phyloP scores from a whole-genome alignment of 169 alveolate genomes.

The Plasmodium cynomolgi region DNA sequence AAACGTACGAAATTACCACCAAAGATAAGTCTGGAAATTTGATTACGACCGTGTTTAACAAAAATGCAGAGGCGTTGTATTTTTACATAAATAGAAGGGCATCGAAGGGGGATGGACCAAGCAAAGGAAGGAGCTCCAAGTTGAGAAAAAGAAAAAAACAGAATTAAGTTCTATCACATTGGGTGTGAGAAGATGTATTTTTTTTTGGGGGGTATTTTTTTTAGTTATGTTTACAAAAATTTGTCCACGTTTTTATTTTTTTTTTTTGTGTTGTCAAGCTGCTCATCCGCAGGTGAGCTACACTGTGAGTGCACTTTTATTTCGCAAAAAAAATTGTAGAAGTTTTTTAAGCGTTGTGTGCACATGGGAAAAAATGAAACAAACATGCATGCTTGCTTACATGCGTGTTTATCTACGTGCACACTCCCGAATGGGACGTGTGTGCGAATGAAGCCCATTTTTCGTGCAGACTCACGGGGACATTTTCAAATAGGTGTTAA shows the following conservation, averaged over 20 bases:
- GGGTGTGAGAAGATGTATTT: background rate
- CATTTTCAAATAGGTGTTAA: background rate
- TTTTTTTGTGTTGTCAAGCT: background rate
- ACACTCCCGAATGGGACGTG: background rate
- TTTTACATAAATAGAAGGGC: constrained; percentile 24
- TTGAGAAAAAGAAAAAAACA: constrained; percentile 8
- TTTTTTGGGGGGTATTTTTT: background rate
- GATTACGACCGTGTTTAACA: constrained; percentile 52
- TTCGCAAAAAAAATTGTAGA: background rate
- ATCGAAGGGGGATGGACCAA: background rate
- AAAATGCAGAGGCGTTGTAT: constrained; percentile 49
- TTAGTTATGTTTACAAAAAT: background rate
- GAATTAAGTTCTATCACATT: background rate
- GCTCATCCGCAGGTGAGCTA: background rate
- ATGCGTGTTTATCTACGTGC: background rate
- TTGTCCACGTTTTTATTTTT: background rate
- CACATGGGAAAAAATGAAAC: background rate
- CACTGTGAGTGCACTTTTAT: background rate
- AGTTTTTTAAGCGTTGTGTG: background rate
- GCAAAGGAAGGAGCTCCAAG: constrained; percentile 12
- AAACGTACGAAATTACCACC: constrained; percentile 38
- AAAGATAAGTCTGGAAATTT: constrained; percentile 4
- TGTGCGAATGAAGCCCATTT: background rate
- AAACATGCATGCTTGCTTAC: background rate
- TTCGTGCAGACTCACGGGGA: background rate